Base-by-base conservation (phyloP, 345 rosid species). In the Kernera saxatilis region DNA sequence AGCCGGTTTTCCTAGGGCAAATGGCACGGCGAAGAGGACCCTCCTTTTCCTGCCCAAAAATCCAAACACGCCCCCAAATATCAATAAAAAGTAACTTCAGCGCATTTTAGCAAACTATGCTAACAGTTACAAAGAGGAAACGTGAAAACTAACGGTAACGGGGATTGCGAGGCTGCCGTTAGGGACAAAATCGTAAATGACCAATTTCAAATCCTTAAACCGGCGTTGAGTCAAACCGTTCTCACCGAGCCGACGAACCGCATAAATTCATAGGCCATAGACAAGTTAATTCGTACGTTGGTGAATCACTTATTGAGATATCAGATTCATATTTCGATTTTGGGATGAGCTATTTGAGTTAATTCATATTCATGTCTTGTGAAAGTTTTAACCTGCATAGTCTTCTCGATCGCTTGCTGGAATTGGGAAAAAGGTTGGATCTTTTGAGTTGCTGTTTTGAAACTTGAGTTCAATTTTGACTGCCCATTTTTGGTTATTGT, bases 1-100 rank as follows among this genome's bases (percentile, higher is more conserved):
- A 89, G 87, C 73, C 94, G 84, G 64, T 87, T 72, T 57, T 87
- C 98, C 98, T 92, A 89, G 2, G 88, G 88, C 37, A 92, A 46
- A 71, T 77, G 89, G 62, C 83, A 80, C 17, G 94, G 94, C 2
- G 96, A 92, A 0, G 94, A 79, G 3, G 65, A 44, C 14, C 36
- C 65, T 1, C 41, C 85, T 81, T 89, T 92, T 64, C 88, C 98
- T 92, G 62, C 43, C 23, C 64, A 32, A 36, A 12, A 7, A n/a
- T n/a, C 36, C 36, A 32, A 32, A 14, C 72, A 71, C 41, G 23
- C 27, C 3, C 19, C n/a, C n/a, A 39, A 21, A 44, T 21, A 26
- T 32, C 36, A 40, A 63, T 44, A 60, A 0, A 49, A 46, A 44
- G 3, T 6, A 19, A 36, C 5, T 1, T 26, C 2, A 4, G 79